Conservation (phyloP, 2,329 filamentous ascomycete genomes). For the Neofusicoccum sp. region DNA sequence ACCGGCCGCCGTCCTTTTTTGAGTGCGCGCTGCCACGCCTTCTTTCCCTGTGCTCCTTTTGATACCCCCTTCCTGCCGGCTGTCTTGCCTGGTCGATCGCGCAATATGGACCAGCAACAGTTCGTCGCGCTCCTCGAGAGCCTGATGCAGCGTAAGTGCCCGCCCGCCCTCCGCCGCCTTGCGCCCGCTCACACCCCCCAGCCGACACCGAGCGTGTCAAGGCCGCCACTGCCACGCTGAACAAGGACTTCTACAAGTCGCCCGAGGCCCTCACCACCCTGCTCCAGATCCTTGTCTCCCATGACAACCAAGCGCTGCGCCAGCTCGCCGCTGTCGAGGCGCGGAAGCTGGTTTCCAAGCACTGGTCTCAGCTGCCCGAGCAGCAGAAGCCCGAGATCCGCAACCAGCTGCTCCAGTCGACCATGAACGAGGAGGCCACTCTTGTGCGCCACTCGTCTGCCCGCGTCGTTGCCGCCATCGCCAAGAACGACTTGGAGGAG, state of each 20-base stretch:
- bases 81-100: slow-evolving; percentile 9
- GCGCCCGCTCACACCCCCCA: slow-evolving; percentile 42
- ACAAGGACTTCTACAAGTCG: slow-evolving; percentile 90
- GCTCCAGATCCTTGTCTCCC: slow-evolving; percentile 83
- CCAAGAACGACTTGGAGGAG: slow-evolving; percentile 82
- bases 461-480: slow-evolving; percentile 84
- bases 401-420: slow-evolving; percentile 79
- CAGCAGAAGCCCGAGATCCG: slow-evolving; percentile 80
- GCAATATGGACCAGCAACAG: slow-evolving; percentile 74
- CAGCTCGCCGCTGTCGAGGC: slow-evolving; percentile 93
- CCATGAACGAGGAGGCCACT: slow-evolving; percentile 75
- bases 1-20: slow-evolving; percentile 8
- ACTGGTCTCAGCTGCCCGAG: slow-evolving; percentile 75
- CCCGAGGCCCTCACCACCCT: slow-evolving; percentile 83
- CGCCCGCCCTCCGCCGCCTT: slow-evolving; percentile 34
- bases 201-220: slow-evolving; percentile 78
- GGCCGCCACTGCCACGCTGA: slow-evolving; percentile 83
- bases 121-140: slow-evolving; percentile 86
- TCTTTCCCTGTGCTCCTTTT: slow-evolving; percentile 18
- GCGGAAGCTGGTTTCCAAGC: slow-evolving; percentile 77
- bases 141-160: slow-evolving; percentile 77
- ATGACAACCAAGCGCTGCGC: slow-evolving; percentile 68
- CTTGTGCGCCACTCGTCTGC: slow-evolving; percentile 84
- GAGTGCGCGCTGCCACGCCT: background rate
- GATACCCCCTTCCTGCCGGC: slow-evolving; percentile 18